phyloP scores from a whole-genome alignment of 352 stramenopile species.

The Pythium aristosporum region DNA sequence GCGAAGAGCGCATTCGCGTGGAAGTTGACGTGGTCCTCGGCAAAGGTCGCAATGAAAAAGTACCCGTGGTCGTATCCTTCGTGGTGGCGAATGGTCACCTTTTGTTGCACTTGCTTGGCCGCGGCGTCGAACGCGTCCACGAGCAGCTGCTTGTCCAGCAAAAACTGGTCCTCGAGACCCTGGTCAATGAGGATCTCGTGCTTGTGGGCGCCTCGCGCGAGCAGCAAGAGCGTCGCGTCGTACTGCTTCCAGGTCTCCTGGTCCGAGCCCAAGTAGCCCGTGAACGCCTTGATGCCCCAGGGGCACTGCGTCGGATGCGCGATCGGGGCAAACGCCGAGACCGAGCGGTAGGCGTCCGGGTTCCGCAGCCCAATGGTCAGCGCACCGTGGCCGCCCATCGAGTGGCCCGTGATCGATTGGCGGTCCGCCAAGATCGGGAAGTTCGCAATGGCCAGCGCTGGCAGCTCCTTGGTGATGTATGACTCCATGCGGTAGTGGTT shows the following conservation, averaged over 20 bases:
- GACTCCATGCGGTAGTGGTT: slow-evolving; percentile 97
- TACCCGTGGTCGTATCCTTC: slow-evolving; percentile 98
- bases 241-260: slow-evolving; percentile 87
- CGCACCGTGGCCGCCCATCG: slow-evolving; percentile 97
- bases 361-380: slow-evolving; percentile 94
- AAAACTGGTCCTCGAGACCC: slow-evolving; percentile 87
- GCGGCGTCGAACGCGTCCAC: slow-evolving; percentile 87
- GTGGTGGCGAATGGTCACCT: slow-evolving; percentile 76
- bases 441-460: slow-evolving; percentile 83
- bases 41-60: slow-evolving; percentile 96
- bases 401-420: slow-evolving; percentile 94
- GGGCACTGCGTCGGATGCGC: slow-evolving; percentile 94
- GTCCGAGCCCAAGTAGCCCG: slow-evolving; percentile 93
- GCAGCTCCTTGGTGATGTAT: slow-evolving; percentile 96
- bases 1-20: slow-evolving; percentile 87
- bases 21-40: slow-evolving; percentile 95
- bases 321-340: slow-evolving; percentile 97
- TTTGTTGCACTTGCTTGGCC: slow-evolving; percentile 80
- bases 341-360: slow-evolving; percentile 86
- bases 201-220: slow-evolving; percentile 55
- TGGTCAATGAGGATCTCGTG: slow-evolving; percentile 90
- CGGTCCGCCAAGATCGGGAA: slow-evolving; percentile 85
- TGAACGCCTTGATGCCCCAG: slow-evolving; percentile 99
- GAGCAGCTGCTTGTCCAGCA: slow-evolving; percentile 89
- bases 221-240: slow-evolving; percentile 91